These are phyloP conservation scores for Candida incommunis DNA, from an alignment of 805 yeast genomes.

Conservation along the genomic window DNA sequence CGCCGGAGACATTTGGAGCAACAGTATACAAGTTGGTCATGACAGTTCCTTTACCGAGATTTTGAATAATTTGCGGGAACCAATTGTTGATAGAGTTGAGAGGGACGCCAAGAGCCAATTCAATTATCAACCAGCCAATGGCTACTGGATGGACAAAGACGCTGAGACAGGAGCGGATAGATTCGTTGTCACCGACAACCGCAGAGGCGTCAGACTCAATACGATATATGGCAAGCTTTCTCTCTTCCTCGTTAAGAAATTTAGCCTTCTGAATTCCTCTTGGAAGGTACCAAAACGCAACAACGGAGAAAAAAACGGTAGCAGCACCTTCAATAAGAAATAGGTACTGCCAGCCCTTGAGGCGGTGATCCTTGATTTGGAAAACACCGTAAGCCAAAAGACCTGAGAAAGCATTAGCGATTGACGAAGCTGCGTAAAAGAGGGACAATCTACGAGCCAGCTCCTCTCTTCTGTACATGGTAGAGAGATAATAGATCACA, in stretches of 20 bases:
- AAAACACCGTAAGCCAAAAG: constrained; percentile 37
- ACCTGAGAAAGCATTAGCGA: constrained; percentile 48
- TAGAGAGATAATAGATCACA: constrained; percentile 31
- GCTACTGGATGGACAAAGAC: constrained; percentile 33
- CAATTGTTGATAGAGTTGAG: constrained; percentile 33
- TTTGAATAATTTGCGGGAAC: constrained; percentile 41
- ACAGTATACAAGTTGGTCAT: constrained; percentile 55
- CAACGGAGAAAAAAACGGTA: constrained; percentile 24
- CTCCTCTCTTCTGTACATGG: constrained; percentile 34
- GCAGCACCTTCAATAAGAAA: constrained; percentile 32
- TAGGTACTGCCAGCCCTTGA: constrained; percentile 35
- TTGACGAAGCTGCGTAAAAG: constrained; percentile 37
- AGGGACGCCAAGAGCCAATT: constrained; percentile 35
- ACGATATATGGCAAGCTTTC: constrained; percentile 14
- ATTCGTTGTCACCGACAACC: constrained; percentile 22
- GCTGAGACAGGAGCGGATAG: constrained; percentile 27
- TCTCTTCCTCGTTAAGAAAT: constrained; percentile 29
- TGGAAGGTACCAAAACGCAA: constrained; percentile 26
- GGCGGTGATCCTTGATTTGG: constrained; percentile 24
- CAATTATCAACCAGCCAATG: constrained; percentile 31
- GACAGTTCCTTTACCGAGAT: constrained; percentile 50
- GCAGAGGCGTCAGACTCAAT: constrained; percentile 33
- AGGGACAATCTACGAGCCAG: constrained; percentile 34
- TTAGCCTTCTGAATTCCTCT: constrained; percentile 23
- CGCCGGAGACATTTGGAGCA: constrained; percentile 37